Base-by-base conservation (phyloP, 352 stramenopile genomes). In the Phytopythium aichiense region DNA sequence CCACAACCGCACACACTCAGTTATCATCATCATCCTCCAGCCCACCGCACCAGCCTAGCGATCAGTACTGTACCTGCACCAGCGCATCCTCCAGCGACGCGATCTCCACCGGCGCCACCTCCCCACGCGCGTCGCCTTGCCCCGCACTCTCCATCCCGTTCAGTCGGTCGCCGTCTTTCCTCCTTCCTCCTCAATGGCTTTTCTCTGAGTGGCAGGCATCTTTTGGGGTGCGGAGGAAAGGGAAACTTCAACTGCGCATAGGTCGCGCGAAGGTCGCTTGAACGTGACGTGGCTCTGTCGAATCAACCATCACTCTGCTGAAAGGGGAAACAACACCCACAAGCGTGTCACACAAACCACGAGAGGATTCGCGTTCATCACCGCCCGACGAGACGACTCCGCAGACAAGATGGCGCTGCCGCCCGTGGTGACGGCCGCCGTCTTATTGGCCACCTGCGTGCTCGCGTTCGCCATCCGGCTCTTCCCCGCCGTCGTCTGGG, bases 401-500 rank as follows among this genome's bases (percentile, higher is more conserved):
- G 18, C 18, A 16, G 20, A 18, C n/a, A 55, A 31, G 8, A 53
- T 33, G 35, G 48, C 56, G n/a, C 69, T 79, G 59, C 67, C 64
- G 60, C 64, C 66, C 35, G 57, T 73, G n/a, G 60, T 61, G 56
- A 74, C 68, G 37, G 56, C 60, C 38, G 67, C 73, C 45, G 68
- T 96, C 59, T 68, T 98, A 33, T 76, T 74, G 54, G 74, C 88
- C 45, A 96, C 96, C 65, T 96, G 88, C 73, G 72, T 84, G 52
- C 71, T 98, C n/a, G 87, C 88, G 43, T 79, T 98, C 65, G 68
- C 83, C 67, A 96, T 98, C 58, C 86, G 92, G 25, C 81, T 98
- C 58, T 98, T 98, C 69, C 89, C 92, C 18, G 87, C 98, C 35
- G 92, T 94, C 31, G 64, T 87, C 31, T 98, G 93, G 82, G 92